Conservation (phyloP, 1,284 basidiomycete species). For the Ganoderma lucidum region DNA sequence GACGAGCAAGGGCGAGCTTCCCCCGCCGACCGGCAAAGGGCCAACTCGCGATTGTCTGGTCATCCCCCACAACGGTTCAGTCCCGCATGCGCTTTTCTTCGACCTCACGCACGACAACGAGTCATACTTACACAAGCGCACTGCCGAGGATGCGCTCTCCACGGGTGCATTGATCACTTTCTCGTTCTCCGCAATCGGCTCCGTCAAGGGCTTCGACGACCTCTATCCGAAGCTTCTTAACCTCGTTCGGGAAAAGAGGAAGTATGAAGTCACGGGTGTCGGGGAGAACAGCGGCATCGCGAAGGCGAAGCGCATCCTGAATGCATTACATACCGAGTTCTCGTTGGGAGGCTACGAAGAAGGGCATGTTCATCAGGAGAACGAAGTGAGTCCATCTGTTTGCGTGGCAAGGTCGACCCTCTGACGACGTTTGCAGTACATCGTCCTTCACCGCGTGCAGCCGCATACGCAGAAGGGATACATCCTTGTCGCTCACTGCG, state of each 20-base stretch:
- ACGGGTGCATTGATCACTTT: conserved; percentile 91
- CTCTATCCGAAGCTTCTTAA: conserved; percentile 93
- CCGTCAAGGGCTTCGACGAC: conserved; percentile 96
- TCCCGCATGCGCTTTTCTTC: conserved; percentile 91
- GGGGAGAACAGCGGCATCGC: conserved; percentile 76
- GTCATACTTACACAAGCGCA: conserved; percentile 86
- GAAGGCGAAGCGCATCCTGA: conserved; percentile 83
- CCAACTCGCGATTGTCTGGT: conserved; percentile 77
- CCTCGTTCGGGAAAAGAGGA: conserved; percentile 83
- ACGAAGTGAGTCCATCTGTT: conserved; percentile 69
- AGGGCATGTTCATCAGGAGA: conserved; percentile 95
- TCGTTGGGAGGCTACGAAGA: conserved; percentile 83
- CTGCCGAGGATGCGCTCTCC: conserved; percentile 92
- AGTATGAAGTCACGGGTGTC: conserved; percentile 71
- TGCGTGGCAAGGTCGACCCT: not conserved
- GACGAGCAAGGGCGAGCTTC: conserved; percentile 77
- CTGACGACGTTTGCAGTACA: conserved; percentile 67
- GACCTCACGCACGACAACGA: conserved; percentile 98
- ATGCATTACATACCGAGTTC: conserved; percentile 91
- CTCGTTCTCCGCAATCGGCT: conserved; percentile 86
- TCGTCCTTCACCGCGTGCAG: conserved; percentile 90
- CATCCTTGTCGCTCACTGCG: conserved; percentile 89
- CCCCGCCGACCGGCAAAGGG: conserved; percentile 81
- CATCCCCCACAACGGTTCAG: conserved; percentile 82
- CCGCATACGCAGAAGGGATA: conserved; percentile 93